Base-by-base conservation (phyloP, 2,329 filamentous ascomycete species). In the Tolypocladium capitatum region DNA sequence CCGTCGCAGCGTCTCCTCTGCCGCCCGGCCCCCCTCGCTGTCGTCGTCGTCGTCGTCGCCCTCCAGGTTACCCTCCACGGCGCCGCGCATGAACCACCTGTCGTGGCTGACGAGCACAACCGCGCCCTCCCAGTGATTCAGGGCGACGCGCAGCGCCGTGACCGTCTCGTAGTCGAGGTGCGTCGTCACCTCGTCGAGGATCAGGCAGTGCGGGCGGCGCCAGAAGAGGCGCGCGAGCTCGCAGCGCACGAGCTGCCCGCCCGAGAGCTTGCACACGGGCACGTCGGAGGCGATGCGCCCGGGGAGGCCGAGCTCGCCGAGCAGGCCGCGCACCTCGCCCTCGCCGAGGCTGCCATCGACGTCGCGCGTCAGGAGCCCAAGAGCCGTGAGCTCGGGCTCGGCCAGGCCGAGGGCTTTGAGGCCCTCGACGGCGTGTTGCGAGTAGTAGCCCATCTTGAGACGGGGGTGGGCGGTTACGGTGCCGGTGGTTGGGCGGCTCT, bases 151-250 rank as follows among this genome's bases (percentile, higher is more conserved):
- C 47, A 94, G 65, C 2, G 84, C 85, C 8, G 78, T 76, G 24
- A 91, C 85, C 0, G 84, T 91, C 64, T 92, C 80, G 52, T 84
- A 86, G 60, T 94, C 88, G 36, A 94, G 71, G 68, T 94, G 88
- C 1, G 87, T 91, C 7, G 86, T 92, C 24, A 88, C 82, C 62
- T 88, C 88, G 60, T 91, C 86, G 8, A 91, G 73, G 6, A 91
- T 73, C 2, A 91, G 72, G 48, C 86, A 75, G 53, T 90, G 85
- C 20, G 85, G 85, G 4, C 76, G 70, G 36, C 68, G 69, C 73
- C 81, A 83, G 33, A 91, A 66, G n/a, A 89, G 65, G 43, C 78
- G 74, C 1, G 84, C 84, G 45, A 91, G 68, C 51, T 83, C 80
- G 46, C 70, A 69, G 18, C 75, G 67, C 44, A 84, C 83, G 21